These are phyloP conservation scores for Thalassia testudinum DNA, from an alignment of 116 monocot species.

Conservation along the genomic window DNA sequence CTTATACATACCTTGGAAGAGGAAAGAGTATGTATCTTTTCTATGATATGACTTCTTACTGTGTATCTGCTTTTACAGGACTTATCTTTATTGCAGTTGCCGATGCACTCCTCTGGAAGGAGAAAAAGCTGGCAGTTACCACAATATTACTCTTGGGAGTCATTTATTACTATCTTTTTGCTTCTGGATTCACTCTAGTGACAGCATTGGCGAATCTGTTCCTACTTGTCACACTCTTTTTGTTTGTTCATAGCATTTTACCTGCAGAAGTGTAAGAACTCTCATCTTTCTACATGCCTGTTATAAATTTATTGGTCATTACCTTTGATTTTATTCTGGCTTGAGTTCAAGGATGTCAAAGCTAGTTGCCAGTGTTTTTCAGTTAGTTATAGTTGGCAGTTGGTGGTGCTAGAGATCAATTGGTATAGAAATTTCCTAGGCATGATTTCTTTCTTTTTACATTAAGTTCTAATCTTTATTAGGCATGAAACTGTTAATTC, in stretches of 20 bases:
- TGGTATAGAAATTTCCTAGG: no score
- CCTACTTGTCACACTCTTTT: slow-evolving; percentile 39
- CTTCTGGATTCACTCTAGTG: slow-evolving; percentile 54
- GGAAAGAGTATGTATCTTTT: slow-evolving; percentile 40
- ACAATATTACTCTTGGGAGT: slow-evolving; percentile 37
- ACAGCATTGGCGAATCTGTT: slow-evolving; percentile 74
- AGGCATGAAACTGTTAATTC: no score
- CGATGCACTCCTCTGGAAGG: slow-evolving; percentile 69
- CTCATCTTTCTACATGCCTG: neutral
- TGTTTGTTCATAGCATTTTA: slow-evolving; percentile 65
- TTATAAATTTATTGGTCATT: no score
- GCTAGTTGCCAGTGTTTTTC: no score
- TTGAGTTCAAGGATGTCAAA: no score
- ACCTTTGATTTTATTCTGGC: no score
- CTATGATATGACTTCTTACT: neutral
- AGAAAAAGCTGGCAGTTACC: slow-evolving; percentile 53
- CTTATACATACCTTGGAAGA: slow-evolving; percentile 53
- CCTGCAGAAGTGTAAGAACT: slow-evolving; percentile 58
- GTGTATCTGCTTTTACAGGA: neutral
- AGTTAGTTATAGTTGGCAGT: no score
- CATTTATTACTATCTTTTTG: slow-evolving; percentile 65
- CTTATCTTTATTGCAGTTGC: slow-evolving; percentile 48
- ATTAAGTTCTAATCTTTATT: no score
- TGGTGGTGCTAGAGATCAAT: no score
- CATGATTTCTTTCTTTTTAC: no score